Base-by-base conservation (phyloP, 768 basidiomycete genomes). In the Saitozyma sp. region DNA sequence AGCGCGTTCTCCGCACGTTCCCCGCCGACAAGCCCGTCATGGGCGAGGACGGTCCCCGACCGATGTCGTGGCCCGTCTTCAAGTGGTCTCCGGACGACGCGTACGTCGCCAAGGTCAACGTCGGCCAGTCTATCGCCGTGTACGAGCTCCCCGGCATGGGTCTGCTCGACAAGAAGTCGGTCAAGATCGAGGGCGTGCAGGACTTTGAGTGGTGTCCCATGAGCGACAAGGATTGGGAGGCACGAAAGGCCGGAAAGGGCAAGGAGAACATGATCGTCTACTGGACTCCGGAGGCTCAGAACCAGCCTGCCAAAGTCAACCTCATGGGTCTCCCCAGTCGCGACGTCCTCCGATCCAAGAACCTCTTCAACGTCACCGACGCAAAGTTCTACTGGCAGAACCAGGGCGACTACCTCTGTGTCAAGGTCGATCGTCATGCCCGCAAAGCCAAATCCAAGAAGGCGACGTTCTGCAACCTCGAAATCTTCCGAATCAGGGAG, bases 191-290 rank as follows among this genome's bases (percentile, higher is more conserved):
- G 69, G 95, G 95, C 19, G 93, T 99, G 50, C 84, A 91, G 69
- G 95, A 98, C 81, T 98, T 98, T 78, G 96, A 97, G 81, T 99
- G 96, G 96, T 92, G 91, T 70, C 96, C 96, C 42, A 85, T 87
- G 54, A 89, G 91, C 56, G 94, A 96, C 70, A 89, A 86, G 78
- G 95, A 97, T 69, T 85, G 84, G 63, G 92, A 91, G 58, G 88
- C 89, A 50, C 81, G 80, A 39, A 86, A 86, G 61, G 85, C 84
- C 64, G 84, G 83, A 48, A 82, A 81, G 19, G 82, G 67, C 38
- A 84, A 86, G 74, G 93, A 97, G 81, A 96, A 94, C 79, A 90
- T 93, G 87, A 82, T 99, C 50, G 94, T 87, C 9, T 98, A 92
- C 79, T 99, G 96, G 96, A 94, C 90, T 0, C 96, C 96, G 16